Conservation (phyloP, 768 basidiomycete genomes). For the Hygrocybe coccinea region DNA sequence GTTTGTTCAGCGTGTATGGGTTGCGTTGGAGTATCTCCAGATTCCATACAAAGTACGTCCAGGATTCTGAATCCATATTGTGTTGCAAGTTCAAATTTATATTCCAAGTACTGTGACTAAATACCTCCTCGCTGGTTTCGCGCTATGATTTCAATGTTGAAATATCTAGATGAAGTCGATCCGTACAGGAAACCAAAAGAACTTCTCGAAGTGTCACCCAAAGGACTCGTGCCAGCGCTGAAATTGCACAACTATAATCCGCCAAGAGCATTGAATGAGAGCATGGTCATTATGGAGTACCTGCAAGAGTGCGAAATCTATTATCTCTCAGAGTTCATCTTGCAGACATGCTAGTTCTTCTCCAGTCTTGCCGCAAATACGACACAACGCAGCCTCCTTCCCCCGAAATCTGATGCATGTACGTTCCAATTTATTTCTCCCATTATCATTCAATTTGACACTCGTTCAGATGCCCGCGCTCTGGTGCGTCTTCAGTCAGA, state of each 20-base stretch:
- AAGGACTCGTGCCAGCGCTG: constrained; percentile 73
- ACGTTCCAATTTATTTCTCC: not conserved
- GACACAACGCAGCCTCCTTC: constrained; percentile 50
- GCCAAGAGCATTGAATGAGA: constrained; percentile 68
- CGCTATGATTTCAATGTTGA: not conserved
- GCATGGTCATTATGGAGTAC: constrained; percentile 73
- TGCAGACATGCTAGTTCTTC: not conserved
- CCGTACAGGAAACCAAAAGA: constrained; percentile 79
- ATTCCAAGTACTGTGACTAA: constrained; percentile 37
- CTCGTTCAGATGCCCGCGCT: constrained; percentile 53
- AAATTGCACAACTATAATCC: constrained; percentile 50
- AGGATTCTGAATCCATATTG: not conserved
- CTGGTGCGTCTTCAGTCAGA: constrained; percentile 65
- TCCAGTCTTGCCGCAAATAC: constrained; percentile 47
- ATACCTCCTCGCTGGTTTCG: not conserved
- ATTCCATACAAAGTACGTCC: constrained; percentile 62
- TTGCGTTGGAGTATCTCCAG: constrained; percentile 61
- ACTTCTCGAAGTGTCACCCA: constrained; percentile 75
- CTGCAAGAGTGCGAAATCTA: constrained; percentile 58
- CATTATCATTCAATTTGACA: not conserved
- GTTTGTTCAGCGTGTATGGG: constrained; percentile 81
- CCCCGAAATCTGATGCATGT: constrained; percentile 58
- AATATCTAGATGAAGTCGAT: constrained; percentile 62
- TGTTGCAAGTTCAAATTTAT: not conserved
- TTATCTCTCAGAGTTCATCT: not conserved